Evolutionary conservation across 257 asterid species (phyloP), one percentile per base, ranked within the genome.

Genomic region (Solanum arcanum): DNA sequence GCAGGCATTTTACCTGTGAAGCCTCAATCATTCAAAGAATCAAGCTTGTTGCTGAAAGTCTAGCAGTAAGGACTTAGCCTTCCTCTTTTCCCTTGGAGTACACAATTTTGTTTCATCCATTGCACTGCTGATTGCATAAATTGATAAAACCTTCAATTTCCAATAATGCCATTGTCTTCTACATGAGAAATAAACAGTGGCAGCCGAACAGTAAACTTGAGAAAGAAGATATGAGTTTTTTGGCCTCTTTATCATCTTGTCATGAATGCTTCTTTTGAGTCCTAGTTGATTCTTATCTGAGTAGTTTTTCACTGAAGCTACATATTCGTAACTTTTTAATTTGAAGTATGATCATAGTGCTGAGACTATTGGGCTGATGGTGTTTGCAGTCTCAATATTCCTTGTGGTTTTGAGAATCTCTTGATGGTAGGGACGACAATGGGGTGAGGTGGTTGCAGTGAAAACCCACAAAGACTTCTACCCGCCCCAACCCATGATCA

Each of bases 41-140:
- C 88, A 97, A 94, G 90, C 91, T 97, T 90, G 98, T 96, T 77
- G 98, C 98, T 87, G 99, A 97, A 92, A 95, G 96, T 91, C 92
- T 97, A 20, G 99, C 97, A 41, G 99, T 97, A 95, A 93, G 98
- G 44, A 80, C 84, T 47, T 46, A 16, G 84, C 20, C 68, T 80
- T 29, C 85, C 12, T 81, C 85, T 81, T 49, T 81, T 7, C 29
- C 69, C 68, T n/a, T 46, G 66, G 41, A 80, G 68, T 80, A 80
- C 29, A 5, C 29, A 14, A 8, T 47, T 77, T 80, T 80, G 68
- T 47, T 31, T 80, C 27, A 46, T 37, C 18, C 42, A 29, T 27
- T 78, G 68, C 84, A 47, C 66, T 80, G 68, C 68, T 15, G 37
- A 15, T 25, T 78, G 56, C 25, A 9, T 44, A 78, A 23, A 78